These are phyloP conservation scores for Eutrema heterophyllum DNA, from an alignment of 345 rosid genomes.

Conservation along the genomic window DNA sequence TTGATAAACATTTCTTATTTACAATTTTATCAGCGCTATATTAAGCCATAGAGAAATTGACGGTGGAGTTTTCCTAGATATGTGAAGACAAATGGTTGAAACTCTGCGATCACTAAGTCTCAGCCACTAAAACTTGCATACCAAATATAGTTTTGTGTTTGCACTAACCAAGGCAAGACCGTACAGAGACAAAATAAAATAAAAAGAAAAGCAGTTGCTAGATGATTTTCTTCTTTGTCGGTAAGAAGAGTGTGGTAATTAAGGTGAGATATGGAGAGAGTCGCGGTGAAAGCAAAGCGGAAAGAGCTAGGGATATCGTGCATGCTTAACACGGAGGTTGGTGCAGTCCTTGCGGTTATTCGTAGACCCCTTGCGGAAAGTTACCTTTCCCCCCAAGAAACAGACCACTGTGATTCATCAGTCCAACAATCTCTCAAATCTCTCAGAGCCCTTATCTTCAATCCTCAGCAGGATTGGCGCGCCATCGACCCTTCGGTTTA, in stretches of 20 bases:
- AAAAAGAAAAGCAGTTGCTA: neutral
- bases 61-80: neutral
- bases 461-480: conserved; percentile 88
- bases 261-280: conserved; percentile 24
- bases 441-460: conserved; percentile 71
- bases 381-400: conserved; percentile 47
- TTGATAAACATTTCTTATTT: neutral
- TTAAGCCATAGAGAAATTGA: conserved; percentile 12
- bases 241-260: conserved; percentile 3
- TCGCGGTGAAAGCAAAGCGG: conserved; percentile 29
- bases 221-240: neutral
- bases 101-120: conserved; percentile 15
- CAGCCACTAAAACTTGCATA: conserved; percentile 26
- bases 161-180: conserved; percentile 28
- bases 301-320: conserved; percentile 70
- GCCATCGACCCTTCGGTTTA: conserved; percentile 74
- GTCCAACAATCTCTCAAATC: conserved; percentile 69
- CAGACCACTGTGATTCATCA: conserved; percentile 44
- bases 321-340: conserved; percentile 93
- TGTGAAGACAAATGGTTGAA: conserved; percentile 28
- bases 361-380: conserved; percentile 48
- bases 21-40: neutral
- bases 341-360: conserved; percentile 74
- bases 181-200: neutral
- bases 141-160: conserved; percentile 22